A percentile compares a stretch with the other conserved stretches of the same genome.
Conservation (phyloP, 148 eudicot genomes). For the Rhododendron ovatum region DNA sequence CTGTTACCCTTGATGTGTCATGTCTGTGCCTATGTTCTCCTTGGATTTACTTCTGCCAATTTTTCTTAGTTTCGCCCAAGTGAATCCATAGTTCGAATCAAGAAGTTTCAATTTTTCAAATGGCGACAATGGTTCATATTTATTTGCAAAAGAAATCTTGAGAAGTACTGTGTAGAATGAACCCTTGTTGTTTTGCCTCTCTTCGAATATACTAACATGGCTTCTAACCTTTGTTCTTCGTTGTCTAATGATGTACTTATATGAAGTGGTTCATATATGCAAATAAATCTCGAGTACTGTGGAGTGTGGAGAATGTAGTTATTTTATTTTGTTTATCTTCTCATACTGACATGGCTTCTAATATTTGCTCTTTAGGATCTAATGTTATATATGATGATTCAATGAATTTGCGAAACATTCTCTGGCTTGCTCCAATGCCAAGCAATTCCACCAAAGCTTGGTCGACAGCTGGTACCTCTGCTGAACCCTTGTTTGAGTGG, state of each 20-base stretch:
- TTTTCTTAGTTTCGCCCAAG: neutral
- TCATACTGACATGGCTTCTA: neutral
- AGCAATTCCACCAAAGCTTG: conserved; percentile 51
- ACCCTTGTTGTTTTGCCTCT: neutral
- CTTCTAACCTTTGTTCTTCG: conserved; percentile 18
- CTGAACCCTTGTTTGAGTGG: neutral
- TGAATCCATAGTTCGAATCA: neutral
- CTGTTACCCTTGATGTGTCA: neutral
- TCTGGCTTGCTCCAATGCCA: conserved; percentile 96
- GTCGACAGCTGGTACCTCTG: conserved; percentile 73
- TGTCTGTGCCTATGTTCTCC: neutral
- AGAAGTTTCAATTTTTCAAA: neutral
- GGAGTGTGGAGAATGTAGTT: neutral
- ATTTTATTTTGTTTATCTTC: neutral
- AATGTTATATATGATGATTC: conserved; percentile 54
- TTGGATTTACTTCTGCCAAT: neutral
- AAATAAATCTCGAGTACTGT: neutral
- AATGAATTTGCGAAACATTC: conserved; percentile 90
- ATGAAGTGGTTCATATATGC: conserved; percentile 28
- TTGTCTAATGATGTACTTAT: conserved; percentile 53
- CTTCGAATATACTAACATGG: neutral
- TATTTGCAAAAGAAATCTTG: neutral
- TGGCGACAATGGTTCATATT: neutral
- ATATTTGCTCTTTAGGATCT: conserved; percentile 52
- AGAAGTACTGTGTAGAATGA: neutral